phyloP scores from a whole-genome alignment of 805 yeast species.

The Ogataea corticis region DNA sequence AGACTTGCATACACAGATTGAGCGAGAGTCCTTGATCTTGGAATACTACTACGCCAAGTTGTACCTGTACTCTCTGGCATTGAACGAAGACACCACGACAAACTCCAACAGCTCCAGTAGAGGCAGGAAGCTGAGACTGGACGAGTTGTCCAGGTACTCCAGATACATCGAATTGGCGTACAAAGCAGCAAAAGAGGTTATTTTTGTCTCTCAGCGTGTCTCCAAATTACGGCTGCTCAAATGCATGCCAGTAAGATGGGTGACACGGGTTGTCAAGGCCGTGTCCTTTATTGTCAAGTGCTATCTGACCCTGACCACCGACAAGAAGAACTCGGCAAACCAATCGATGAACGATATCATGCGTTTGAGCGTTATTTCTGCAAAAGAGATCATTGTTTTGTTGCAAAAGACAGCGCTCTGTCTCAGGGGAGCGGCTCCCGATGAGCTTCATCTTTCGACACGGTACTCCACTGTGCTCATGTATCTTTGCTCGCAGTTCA shows the following conservation, averaged over 20 bases:
- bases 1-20: conserved; percentile 47
- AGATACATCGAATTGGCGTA: conserved; percentile 80
- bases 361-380: conserved; percentile 62
- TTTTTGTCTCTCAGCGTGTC: conserved; percentile 69
- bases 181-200: conserved; percentile 77
- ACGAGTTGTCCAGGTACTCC: conserved; percentile 71
- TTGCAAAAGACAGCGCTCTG: conserved; percentile 74
- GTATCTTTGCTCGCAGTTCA: conserved; percentile 77
- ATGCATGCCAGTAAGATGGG: conserved; percentile 93
- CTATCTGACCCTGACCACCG: conserved; percentile 58
- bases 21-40: conserved; percentile 69
- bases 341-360: conserved; percentile 33
- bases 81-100: conserved; percentile 49
- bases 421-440: conserved; percentile 82
- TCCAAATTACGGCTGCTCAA: conserved; percentile 62
- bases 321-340: conserved; percentile 8
- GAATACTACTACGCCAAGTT: conserved; percentile 84
- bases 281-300: conserved; percentile 90
- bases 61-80: conserved; percentile 81
- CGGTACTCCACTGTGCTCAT: conserved; percentile 75
- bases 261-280: conserved; percentile 79
- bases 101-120: conserved; percentile 31
- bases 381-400: conserved; percentile 66
- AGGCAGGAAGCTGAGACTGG: conserved; percentile 49
- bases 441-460: conserved; percentile 80